Conservation (phyloP, 768 basidiomycete species). For the Calocybe gangraenosa region DNA sequence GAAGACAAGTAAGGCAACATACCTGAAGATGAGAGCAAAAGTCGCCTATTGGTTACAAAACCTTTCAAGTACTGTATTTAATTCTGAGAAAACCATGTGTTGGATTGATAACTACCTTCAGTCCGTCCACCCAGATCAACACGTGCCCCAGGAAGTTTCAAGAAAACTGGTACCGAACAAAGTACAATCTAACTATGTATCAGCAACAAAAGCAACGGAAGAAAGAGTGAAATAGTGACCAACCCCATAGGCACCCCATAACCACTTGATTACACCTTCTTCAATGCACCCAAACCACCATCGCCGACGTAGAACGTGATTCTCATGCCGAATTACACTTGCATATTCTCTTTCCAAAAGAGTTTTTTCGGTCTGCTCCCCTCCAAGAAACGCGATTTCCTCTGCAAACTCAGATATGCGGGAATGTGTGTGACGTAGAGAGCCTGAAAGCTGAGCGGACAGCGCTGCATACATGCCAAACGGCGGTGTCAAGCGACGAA, state of each 20-base stretch:
- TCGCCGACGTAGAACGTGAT: slow-evolving; percentile 68
- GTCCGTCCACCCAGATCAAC: slow-evolving; percentile 83
- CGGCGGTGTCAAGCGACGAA: slow-evolving; percentile 84
- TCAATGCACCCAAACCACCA: slow-evolving; percentile 93
- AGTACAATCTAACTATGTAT: slow-evolving; percentile 57
- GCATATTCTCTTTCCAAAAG: slow-evolving; percentile 88
- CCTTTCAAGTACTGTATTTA: slow-evolving; percentile 39
- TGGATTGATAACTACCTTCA: slow-evolving; percentile 54
- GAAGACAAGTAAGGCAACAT: slow-evolving; percentile 7
- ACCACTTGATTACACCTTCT: slow-evolving; percentile 94
- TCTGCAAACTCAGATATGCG: slow-evolving; percentile 86
- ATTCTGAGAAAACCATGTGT: background rate
- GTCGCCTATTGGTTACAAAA: slow-evolving; percentile 93
- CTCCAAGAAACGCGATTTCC: slow-evolving; percentile 85
- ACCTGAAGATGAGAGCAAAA: slow-evolving; percentile 86
- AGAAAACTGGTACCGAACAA: slow-evolving; percentile 93
- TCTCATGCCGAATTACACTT: slow-evolving; percentile 80
- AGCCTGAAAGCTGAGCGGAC: slow-evolving; percentile 84
- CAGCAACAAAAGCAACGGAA: slow-evolving; percentile 9
- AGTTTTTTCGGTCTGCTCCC: slow-evolving; percentile 88
- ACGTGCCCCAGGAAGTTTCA: slow-evolving; percentile 70
- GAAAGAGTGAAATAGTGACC: background rate
- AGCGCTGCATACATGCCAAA: slow-evolving; percentile 90
- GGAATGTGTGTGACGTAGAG: slow-evolving; percentile 88
- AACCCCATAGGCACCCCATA: slow-evolving; percentile 93